These are phyloP conservation scores for Silene vulgaris DNA, from an alignment of 179 eudicot species.

Conservation along the genomic window DNA sequence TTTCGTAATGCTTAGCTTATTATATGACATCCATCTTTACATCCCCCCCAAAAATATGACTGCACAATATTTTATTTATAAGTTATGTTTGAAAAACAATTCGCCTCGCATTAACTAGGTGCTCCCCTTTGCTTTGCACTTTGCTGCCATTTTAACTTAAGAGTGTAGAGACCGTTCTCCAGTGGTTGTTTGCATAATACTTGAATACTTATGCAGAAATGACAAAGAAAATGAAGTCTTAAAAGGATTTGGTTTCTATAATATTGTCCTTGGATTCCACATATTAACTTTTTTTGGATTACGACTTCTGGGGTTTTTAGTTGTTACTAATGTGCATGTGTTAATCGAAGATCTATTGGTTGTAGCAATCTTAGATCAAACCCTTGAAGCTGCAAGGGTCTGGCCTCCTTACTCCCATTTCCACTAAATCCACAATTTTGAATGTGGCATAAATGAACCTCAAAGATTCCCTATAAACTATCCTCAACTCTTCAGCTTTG, in stretches of 20 bases:
- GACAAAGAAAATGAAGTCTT: background rate
- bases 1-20: background rate
- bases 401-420: too few species aligned
- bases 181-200: background rate
- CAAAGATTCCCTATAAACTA: background rate
- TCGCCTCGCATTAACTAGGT: background rate
- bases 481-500: too few species aligned
- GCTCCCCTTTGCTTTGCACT: background rate
- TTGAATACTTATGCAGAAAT: background rate
- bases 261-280: background rate
- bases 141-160: background rate
- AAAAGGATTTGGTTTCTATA: background rate
- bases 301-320: background rate
- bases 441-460: slow-evolving; percentile 2
- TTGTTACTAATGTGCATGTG: background rate
- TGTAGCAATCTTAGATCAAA: too few species aligned
- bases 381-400: too few species aligned
- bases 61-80: background rate
- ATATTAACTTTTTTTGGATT: background rate
- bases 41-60: background rate
- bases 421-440: background rate
- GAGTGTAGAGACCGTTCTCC: background rate
- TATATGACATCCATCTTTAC: background rate
- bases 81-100: too few species aligned
- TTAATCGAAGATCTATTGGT: too few species aligned